These are phyloP conservation scores for Candida morakotiae DNA, from an alignment of 805 yeast species.

Conservation along the genomic window DNA sequence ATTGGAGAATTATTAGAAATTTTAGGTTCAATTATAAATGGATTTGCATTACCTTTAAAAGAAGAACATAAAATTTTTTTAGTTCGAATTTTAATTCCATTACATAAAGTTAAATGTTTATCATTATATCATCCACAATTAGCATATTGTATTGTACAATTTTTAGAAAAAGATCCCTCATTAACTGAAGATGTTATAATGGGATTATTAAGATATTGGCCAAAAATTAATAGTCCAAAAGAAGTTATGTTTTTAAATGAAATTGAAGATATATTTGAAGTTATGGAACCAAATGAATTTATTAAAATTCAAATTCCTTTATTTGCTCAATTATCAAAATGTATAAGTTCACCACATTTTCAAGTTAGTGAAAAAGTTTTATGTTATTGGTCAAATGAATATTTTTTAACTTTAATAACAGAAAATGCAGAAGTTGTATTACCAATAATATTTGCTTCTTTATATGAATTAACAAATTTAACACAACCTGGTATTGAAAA, in stretches of 20 bases:
- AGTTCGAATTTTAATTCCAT: constrained; percentile 80
- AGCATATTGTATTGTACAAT: constrained; percentile 95
- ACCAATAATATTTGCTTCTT: constrained; percentile 86
- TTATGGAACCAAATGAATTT: constrained; percentile 90
- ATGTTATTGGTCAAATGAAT: constrained; percentile 92
- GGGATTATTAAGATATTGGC: constrained; percentile 95
- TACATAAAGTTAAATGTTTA: constrained; percentile 86
- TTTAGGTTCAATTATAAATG: constrained; percentile 93
- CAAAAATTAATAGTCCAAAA: constrained; percentile 89
- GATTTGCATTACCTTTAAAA: constrained; percentile 94
- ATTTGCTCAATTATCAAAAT: constrained; percentile 89
- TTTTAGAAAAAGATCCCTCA: constrained; percentile 87
- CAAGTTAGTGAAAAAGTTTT: constrained; percentile 96
- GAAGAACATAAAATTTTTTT: constrained; percentile 94
- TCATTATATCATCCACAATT: constrained; percentile 94
- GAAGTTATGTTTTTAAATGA: constrained; percentile 95
- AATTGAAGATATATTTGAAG: constrained; percentile 94
- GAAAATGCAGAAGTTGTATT: constrained; percentile 90
- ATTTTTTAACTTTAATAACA: constrained; percentile 82
- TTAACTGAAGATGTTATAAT: constrained; percentile 94
- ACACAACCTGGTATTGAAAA: constrained; percentile 42
- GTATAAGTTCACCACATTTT: constrained; percentile 92
- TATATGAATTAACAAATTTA: constrained; percentile 73
- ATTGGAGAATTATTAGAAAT: constrained; percentile 92
- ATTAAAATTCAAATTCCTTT: constrained; percentile 87